Evolutionary conservation across 208 protist species (phyloP).

Genomic region (Trypanosoma platydactyli): DNA sequence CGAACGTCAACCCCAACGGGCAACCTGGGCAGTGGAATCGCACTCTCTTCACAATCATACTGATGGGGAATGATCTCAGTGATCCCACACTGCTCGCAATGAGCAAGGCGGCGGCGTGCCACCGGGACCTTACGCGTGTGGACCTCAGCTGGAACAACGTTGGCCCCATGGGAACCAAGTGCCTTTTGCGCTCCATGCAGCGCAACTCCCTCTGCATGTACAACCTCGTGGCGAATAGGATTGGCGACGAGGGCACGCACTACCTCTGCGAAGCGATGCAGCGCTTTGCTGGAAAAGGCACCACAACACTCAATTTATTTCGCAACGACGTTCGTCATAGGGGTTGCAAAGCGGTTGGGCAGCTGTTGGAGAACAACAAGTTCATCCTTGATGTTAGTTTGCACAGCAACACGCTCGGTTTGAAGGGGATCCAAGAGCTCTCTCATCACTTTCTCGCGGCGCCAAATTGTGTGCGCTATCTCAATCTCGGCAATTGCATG

Average conservation of each 20-base stretch:
- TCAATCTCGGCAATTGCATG: conserved; percentile 77
- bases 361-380: conserved; percentile 55
- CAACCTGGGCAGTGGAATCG: conserved; percentile 87
- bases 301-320: conserved; percentile 75
- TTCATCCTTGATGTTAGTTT: conserved; percentile 74
- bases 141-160: conserved; percentile 84
- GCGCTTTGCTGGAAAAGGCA: conserved; percentile 59
- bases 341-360: conserved; percentile 67
- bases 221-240: conserved; percentile 64
- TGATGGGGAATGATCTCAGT: conserved; percentile 65
- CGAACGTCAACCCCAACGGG: conserved; percentile 72
- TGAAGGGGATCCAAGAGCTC: conserved; percentile 67
- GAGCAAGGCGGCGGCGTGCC: conserved; percentile 83
- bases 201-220: conserved; percentile 78
- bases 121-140: conserved; percentile 70
- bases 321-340: conserved; percentile 65
- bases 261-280: conserved; percentile 70
- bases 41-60: conserved; percentile 66
- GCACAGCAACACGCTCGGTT: conserved; percentile 73
- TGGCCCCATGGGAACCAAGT: conserved; percentile 79
- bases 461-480: conserved; percentile 42
- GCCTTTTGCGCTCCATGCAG: conserved; percentile 70
- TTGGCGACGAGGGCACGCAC: conserved; percentile 71
- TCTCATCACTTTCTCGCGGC: conserved; percentile 37
- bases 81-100: conserved; percentile 85